Base-by-base conservation (phyloP, 2,329 filamentous ascomycete species). In the Penicillium sp. region DNA sequence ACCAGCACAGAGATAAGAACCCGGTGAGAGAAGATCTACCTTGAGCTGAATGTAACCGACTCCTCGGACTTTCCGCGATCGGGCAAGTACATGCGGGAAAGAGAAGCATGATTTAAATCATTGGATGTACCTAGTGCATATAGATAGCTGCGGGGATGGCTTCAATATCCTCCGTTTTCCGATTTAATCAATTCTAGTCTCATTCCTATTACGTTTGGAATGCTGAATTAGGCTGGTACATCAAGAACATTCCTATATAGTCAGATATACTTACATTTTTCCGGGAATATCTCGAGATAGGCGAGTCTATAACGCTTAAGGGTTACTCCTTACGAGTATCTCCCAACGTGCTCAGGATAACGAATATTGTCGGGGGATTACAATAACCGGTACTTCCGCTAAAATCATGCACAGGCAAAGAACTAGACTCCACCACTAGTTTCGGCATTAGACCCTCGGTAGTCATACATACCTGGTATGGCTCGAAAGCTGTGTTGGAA, bases 1-100 rank as follows among this genome's bases (percentile, higher is more conserved):
- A 31, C 9, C 16, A n/a, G 15, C 12, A 42, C 3, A 6, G 4
- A 31, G 50, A 48, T 41, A 40, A 48, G 35, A 39, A 7, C 8
- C 32, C 32, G 16, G 21, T 23, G 31, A 51, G 25, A 23, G 25
- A 23, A 13, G 46, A 40, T 49, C 37, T 40, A 40, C 46, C 37
- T 4, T 10, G 29, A 9, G 29, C 29, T 10, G 10, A 6, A 45
- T 31, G 41, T 31, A 38, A 37, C 23, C 6, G 13, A 41, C 18
- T 41, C 35, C 8, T 16, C 27, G n/a, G 18, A 5, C 47, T 27
- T 44, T 35, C 39, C 39, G 31, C 38, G 44, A 50, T 50, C 16
- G 16, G 48, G 48, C 7, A 50, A 45, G 48, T 50, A 25, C 48
- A 50, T 18, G 48, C 48, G 47, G 47, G 13, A 31, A 48, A 47